Base-by-base conservation (phyloP, 495 filamentous ascomycete genomes). In the Umbilicaria muhlenbergii region DNA sequence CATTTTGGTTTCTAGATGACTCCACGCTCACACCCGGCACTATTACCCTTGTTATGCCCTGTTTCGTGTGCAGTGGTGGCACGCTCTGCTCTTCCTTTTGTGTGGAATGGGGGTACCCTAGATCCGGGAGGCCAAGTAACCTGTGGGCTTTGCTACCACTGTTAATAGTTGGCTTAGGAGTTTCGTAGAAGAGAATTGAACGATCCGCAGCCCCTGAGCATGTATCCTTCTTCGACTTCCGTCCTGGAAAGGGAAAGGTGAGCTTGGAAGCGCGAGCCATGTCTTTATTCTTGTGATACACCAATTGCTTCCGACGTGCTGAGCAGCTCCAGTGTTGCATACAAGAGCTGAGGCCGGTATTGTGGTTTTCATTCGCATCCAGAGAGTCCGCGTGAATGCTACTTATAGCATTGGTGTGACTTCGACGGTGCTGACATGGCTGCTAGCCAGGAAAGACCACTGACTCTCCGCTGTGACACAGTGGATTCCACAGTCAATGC, bases 11-110 rank as follows among this genome's bases (percentile, higher is more conserved):
- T 15, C 17, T 42, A 21, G 32, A 34, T 31, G 44, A 34, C 34
- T 50, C 49, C 18, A 34, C 37, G 21, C 46, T 49, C 11, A 50
- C 19, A 11, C 54, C 46, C 16, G 52, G 44, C 11, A 50, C 28
- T 17, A 48, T 55, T n/a, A 55, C 46, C 32, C 46, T 55, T 43
- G 50, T 50, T 24, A 52, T 53, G 39, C 52, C 52, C 15, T 51
- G 51, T 24, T 48, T 49, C 28, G 50, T 54, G 13, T 34, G 41
- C 13, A 57, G 35, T 32, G 41, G 43, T 34, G 21, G 42, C 37
- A 19, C 48, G 24, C 46, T 53, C 13, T 36, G 40, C 18, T 39
- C 35, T 13, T 21, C 34, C 40, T 52, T 55, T 28, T 42, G 52
- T 13, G 46, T 51, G 19, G 14, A 17, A 11, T 44, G 39, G 11